These are phyloP conservation scores for Blastobotrys malaysiensis DNA, from an alignment of 1,139 yeast genomes.

Conservation along the genomic window DNA sequence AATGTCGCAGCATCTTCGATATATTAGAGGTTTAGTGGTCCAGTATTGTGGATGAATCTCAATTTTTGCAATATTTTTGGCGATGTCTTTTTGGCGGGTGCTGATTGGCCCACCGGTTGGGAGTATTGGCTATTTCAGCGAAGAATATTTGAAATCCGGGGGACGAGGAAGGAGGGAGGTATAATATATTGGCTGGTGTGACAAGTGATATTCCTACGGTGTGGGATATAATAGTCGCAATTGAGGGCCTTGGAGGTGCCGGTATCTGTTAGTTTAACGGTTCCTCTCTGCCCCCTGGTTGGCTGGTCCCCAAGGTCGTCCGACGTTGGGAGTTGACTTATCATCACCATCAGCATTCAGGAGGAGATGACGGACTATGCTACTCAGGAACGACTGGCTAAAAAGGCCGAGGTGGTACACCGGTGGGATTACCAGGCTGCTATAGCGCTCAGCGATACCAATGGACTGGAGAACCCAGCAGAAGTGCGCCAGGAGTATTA, in stretches of 20 bases:
- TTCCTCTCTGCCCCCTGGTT: too few relatives aligned
- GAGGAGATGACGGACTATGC: conserved; percentile 17
- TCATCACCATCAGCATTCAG: not conserved
- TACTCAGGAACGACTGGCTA: conserved; percentile 5
- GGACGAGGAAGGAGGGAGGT: not conserved
- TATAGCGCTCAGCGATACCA: conserved; percentile 1
- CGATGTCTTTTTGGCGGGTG: not conserved
- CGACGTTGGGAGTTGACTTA: not conserved
- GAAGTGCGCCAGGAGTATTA: conserved; percentile 2
- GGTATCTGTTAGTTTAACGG: too few relatives aligned
- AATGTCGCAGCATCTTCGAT: conserved; percentile 9
- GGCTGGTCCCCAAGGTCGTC: not conserved
- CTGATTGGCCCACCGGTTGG: conserved; percentile 6
- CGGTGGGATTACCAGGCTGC: conserved; percentile 18
- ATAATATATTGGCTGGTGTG: too few relatives aligned
- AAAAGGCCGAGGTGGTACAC: not conserved
- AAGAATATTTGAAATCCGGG: not conserved
- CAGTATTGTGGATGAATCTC: conserved; percentile 1
- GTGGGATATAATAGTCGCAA: too few relatives aligned
- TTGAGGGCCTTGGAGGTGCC: too few relatives aligned
- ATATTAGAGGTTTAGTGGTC: conserved; percentile 5
- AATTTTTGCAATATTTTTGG: conserved; percentile 5
- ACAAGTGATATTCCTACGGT: too few relatives aligned
- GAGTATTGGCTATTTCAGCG: not conserved
- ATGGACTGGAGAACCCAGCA: conserved; percentile 1